A percentile compares a stretch with the other conserved stretches of the same genome.
These are phyloP conservation scores for Perkinsus olseni DNA, from an alignment of 169 alveolate genomes.

Conservation along the genomic window DNA sequence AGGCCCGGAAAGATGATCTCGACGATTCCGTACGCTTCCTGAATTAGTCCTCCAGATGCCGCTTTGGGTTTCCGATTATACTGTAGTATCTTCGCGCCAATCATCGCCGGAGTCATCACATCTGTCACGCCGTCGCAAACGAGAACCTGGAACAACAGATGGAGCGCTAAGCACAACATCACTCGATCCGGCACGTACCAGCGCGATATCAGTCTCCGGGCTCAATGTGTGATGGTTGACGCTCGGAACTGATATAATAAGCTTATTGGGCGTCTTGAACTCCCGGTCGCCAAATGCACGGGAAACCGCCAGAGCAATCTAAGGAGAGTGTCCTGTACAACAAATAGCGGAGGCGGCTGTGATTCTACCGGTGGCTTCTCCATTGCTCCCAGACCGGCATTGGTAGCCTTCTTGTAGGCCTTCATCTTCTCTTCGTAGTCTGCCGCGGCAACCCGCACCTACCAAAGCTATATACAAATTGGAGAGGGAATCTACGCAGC, in stretches of 20 bases:
- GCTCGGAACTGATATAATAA: neutral
- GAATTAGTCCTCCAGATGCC: neutral
- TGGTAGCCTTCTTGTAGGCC: neutral
- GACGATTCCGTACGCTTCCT: neutral
- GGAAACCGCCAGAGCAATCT: neutral
- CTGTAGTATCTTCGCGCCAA: neutral
- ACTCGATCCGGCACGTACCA: neutral
- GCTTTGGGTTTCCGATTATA: neutral
- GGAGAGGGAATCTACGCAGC: too few species aligned
- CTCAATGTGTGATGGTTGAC: neutral
- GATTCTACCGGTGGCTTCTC: neutral
- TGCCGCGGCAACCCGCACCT: neutral
- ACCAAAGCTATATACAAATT: neutral
- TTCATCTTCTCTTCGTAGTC: neutral
- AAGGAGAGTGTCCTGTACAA: neutral
- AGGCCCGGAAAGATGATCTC: too few species aligned
- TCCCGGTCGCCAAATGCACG: neutral
- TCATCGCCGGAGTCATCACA: neutral
- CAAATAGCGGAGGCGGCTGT: neutral
- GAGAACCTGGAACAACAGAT: neutral
- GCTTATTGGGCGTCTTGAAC: neutral
- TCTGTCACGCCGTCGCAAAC: neutral
- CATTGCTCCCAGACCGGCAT: neutral
- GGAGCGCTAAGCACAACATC: too few species aligned
- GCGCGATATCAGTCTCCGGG: neutral